phyloP scores from a whole-genome alignment of 345 rosid genomes.

The Corchorus olitorius region DNA sequence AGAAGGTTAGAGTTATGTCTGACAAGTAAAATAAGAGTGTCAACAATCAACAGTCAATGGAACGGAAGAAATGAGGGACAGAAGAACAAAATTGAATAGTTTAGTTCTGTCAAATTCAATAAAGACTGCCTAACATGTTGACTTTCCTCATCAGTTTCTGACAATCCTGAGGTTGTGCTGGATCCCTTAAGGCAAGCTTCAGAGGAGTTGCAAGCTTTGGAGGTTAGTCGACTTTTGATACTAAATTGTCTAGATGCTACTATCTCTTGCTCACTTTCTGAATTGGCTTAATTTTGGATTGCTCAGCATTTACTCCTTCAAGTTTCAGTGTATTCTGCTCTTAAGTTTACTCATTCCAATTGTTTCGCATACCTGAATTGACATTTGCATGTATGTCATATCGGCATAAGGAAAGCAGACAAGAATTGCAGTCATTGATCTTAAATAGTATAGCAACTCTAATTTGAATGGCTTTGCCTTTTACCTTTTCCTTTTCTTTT shows the following conservation, averaged over 20 bases:
- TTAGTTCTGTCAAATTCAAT: not conserved
- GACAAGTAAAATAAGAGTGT: not conserved
- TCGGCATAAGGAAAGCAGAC: not conserved
- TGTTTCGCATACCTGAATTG: not conserved
- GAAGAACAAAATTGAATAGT: not conserved
- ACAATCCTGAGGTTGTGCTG: conserved; percentile 62
- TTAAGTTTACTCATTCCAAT: not conserved
- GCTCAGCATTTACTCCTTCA: not conserved
- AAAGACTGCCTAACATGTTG: conserved; percentile 1
- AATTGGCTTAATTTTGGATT: not conserved
- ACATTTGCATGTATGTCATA: not conserved
- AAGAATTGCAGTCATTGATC: not conserved
- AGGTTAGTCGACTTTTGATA: conserved; percentile 50
- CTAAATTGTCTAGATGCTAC: not conserved
- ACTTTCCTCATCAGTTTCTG: conserved; percentile 46
- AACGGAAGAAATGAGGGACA: not conserved
- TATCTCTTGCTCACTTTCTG: not conserved
- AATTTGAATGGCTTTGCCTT: not conserved
- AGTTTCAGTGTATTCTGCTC: not conserved
- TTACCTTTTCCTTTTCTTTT: not conserved
- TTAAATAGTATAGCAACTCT: too few relatives aligned
- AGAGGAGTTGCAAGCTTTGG: conserved; percentile 73
- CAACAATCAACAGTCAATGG: not conserved
- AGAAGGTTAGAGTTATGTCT: not conserved
- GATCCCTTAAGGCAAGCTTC: conserved; percentile 86